phyloP scores from a whole-genome alignment of 192 early-diverging fungal species.

The Backusella australiensis region DNA sequence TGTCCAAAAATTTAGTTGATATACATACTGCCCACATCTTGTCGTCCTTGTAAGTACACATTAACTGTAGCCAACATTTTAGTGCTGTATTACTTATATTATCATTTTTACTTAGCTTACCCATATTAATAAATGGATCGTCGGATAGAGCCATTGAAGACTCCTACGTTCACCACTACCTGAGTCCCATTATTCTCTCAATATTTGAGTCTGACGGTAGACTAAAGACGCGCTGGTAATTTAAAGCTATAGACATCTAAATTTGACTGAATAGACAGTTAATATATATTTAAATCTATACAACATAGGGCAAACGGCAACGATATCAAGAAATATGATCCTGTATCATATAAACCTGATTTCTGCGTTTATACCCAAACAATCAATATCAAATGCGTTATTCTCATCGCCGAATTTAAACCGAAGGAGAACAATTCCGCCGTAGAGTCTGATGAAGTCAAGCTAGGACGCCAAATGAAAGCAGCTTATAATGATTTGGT shows the following conservation, averaged over 20 bases:
- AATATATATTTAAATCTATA: neutral
- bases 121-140: neutral
- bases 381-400: neutral
- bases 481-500: neutral
- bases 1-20: neutral
- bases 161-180: neutral
- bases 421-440: neutral
- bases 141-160: neutral
- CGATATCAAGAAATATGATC: neutral
- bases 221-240: neutral
- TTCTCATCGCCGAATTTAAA: neutral
- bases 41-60: neutral
- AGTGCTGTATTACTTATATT: no score
- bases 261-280: neutral
- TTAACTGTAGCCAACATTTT: neutral
- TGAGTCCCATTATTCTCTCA: neutral
- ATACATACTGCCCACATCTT: neutral
- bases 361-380: neutral
- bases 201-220: neutral
- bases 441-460: neutral
- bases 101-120: neutral
- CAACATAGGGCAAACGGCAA: neutral
- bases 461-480: neutral
- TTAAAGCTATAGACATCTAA: neutral
- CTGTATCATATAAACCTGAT: neutral